Evolutionary conservation across 2,329 filamentous ascomycete species (phyloP).

Genomic region (Epichloe festucae): DNA sequence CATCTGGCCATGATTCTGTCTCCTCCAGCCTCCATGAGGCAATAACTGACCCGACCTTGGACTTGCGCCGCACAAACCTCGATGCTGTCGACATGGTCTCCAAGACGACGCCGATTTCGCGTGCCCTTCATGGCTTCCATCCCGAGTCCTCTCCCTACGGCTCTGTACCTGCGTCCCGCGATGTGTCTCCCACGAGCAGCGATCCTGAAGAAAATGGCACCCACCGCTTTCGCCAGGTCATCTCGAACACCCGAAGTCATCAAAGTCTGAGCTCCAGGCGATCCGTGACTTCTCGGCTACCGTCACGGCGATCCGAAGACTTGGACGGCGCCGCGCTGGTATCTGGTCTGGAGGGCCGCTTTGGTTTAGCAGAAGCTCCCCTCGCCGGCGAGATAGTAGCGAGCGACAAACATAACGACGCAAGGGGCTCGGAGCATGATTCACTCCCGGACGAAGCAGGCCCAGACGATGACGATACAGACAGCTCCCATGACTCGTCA

Average conservation of each 20-base stretch:
- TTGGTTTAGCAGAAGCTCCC: conserved; percentile 36
- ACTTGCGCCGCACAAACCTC: conserved; percentile 3
- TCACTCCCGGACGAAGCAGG: conserved; percentile 9
- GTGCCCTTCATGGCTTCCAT: conserved; percentile 14
- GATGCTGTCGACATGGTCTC: conserved; percentile 19
- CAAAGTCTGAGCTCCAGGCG: conserved; percentile 20
- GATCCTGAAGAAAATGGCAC: conserved; percentile 18
- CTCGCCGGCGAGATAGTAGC: conserved; percentile 32
- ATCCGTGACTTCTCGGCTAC: conserved; percentile 18
- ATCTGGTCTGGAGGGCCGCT: conserved; percentile 40
- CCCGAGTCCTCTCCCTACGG: conserved; percentile 24
- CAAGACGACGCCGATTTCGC: conserved; percentile 24
- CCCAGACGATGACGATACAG: conserved; percentile 18
- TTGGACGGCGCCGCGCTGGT: conserved; percentile 38
- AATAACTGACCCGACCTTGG: conserved; percentile 10
- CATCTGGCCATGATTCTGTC: conserved; percentile 10
- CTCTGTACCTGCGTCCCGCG: conserved; percentile 23
- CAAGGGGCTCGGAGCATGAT: conserved; percentile 21
- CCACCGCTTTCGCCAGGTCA: conserved; percentile 21
- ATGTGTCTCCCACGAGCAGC: conserved; percentile 22
- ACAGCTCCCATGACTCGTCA: conserved; percentile 25
- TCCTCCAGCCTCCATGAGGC: conserved; percentile 14
- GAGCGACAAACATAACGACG: conserved; percentile 26
- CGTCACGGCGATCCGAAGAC: conserved; percentile 31
- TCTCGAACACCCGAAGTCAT: conserved; percentile 16